These are phyloP conservation scores for Penicillium sp. DNA, from an alignment of 2,329 filamentous ascomycete species.

Conservation along the genomic window DNA sequence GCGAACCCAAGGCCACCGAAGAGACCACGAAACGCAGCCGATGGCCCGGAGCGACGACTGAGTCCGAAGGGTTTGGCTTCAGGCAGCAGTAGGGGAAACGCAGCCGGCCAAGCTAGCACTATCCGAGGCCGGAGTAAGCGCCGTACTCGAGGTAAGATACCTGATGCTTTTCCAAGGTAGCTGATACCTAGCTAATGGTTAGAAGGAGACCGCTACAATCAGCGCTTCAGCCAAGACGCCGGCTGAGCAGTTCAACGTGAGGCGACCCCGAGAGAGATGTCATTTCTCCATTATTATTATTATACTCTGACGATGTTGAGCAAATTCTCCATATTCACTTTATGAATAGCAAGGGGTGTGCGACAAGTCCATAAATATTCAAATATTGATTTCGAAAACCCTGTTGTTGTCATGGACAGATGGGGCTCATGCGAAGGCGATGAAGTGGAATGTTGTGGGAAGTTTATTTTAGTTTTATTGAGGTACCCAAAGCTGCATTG, in stretches of 20 bases:
- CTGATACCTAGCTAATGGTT: conserved; percentile 10
- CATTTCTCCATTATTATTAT: neutral
- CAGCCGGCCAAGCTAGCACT: conserved; percentile 6
- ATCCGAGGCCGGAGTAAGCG: conserved; percentile 20
- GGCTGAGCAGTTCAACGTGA: neutral
- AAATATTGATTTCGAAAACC: neutral
- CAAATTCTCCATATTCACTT: neutral
- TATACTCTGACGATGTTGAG: neutral
- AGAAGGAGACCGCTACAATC: conserved; percentile 32
- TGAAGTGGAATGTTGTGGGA: neutral
- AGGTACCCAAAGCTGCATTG: conserved; percentile 22
- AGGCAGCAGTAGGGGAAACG: conserved; percentile 23
- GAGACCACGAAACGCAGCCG: conserved; percentile 17
- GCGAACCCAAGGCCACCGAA: conserved; percentile 4
- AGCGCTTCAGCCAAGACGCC: conserved; percentile 28
- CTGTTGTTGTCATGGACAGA: neutral
- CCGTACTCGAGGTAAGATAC: conserved; percentile 29
- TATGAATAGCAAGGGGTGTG: neutral
- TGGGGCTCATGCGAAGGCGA: neutral
- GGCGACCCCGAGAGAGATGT: neutral
- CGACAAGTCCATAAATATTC: neutral
- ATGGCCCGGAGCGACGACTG: conserved; percentile 26
- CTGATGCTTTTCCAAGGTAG: neutral
- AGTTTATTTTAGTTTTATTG: conserved; percentile 23
- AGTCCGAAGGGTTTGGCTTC: conserved; percentile 32